Percentiles rank a stretch among this genome's conserved stretches.
Evolutionary conservation across 805 yeast species (phyloP).

Genomic region (Kluyveromyces wickerhamii): DNA sequence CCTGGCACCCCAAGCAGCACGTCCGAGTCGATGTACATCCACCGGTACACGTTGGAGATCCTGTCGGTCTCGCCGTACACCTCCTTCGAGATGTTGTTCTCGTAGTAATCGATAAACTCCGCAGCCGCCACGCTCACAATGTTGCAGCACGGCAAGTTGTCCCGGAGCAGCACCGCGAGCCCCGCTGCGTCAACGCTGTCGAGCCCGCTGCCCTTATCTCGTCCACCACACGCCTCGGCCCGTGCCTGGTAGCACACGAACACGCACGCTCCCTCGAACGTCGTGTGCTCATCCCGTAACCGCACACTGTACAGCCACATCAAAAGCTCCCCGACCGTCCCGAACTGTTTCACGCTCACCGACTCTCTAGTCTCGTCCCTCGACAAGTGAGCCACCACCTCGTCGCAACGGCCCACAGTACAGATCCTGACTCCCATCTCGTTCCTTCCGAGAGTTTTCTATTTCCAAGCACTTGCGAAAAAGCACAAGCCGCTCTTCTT

Average conservation of each 20-base stretch:
- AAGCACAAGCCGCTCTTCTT: too few relatives aligned
- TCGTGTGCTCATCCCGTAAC: not conserved
- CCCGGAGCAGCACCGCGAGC: not conserved
- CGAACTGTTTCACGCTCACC: not conserved
- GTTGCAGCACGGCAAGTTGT: slow-evolving; percentile 18
- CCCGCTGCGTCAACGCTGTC: not conserved
- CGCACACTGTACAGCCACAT: slow-evolving; percentile 2
- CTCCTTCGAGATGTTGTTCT: not conserved
- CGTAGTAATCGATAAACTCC: slow-evolving; percentile 1
- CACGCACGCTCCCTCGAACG: slow-evolving; percentile 1
- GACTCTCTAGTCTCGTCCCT: not conserved
- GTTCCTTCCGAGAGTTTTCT: not conserved
- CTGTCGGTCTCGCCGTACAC: slow-evolving; percentile 8
- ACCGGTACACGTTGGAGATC: slow-evolving; percentile 22
- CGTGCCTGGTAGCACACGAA: slow-evolving; percentile 3
- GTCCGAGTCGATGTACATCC: slow-evolving; percentile 21
- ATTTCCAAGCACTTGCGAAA: too few relatives aligned
- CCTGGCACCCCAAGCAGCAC: not conserved
- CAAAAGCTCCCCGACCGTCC: not conserved
- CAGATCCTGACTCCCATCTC: slow-evolving; percentile 1
- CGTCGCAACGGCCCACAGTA: slow-evolving; percentile 1
- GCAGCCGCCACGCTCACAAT: slow-evolving; percentile 11
- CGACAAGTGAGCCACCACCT: not conserved
- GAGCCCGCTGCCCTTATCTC: not conserved
- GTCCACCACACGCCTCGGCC: not conserved